Conservation (phyloP, 371 early-diverging fungal genomes). For the Haplosporangium sp. region DNA sequence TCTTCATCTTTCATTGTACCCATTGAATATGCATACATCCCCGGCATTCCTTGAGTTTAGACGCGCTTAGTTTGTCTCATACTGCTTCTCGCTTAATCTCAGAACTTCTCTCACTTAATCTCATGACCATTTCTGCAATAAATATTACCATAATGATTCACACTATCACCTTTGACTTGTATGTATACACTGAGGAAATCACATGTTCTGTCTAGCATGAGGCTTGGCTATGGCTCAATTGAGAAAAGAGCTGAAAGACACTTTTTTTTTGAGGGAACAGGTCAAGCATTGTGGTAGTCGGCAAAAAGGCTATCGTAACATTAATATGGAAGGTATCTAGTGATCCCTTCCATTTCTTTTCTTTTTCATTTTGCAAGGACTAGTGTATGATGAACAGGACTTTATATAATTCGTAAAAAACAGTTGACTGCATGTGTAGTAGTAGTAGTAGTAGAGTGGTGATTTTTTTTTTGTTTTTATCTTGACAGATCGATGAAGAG, state of each 20-base stretch:
- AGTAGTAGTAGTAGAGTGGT: background rate
- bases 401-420: slow-evolving; percentile 7
- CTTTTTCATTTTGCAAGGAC: background rate
- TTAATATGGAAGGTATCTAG: too few species aligned
- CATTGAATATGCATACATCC: background rate
- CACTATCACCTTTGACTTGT: too few species aligned
- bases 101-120: background rate
- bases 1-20: background rate
- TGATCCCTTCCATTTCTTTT: too few species aligned
- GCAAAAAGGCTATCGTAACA: too few species aligned
- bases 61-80: background rate
- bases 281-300: too few species aligned
- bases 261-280: too few species aligned
- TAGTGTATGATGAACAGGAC: background rate
- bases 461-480: slow-evolving; percentile 7
- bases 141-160: background rate
- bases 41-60: background rate
- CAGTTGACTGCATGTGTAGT: slow-evolving; percentile 8
- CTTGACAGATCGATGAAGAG: background rate
- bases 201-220: too few species aligned
- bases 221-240: too few species aligned
- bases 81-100: background rate
- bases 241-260: too few species aligned
- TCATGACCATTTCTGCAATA: background rate
- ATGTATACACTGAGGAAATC: too few species aligned